Conservation (phyloP, 345 rosid genomes). For the Lepidium didymum region DNA sequence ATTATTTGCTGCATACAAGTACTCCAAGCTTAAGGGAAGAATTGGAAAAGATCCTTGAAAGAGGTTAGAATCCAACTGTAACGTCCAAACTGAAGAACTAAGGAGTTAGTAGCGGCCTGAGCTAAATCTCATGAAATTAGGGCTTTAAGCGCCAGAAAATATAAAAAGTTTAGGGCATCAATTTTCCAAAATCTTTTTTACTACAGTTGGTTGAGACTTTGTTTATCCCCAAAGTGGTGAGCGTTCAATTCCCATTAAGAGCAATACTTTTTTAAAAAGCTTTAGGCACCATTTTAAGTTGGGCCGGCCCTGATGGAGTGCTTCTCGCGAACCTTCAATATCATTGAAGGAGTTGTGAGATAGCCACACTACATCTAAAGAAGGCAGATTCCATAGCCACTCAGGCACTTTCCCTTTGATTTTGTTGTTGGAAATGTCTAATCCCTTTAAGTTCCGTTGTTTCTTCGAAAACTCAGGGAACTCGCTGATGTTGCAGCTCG, state of each 20-base stretch:
- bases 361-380: neutral
- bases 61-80: neutral
- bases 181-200: too few relatives aligned
- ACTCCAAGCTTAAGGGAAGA: neutral
- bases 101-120: neutral
- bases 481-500: neutral
- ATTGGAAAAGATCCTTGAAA: neutral
- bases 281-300: too few relatives aligned
- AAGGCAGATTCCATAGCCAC: neutral
- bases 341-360: too few relatives aligned
- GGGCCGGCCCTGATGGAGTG: too few relatives aligned
- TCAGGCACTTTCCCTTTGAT: neutral
- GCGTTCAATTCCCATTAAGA: too few relatives aligned
- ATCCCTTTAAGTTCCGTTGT: neutral
- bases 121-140: too few relatives aligned
- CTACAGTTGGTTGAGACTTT: too few relatives aligned
- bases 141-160: too few relatives aligned
- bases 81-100: neutral
- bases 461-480: neutral
- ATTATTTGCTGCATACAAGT: conserved; percentile 14
- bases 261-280: too few relatives aligned
- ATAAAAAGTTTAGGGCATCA: too few relatives aligned
- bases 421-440: neutral
- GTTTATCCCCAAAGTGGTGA: too few relatives aligned
- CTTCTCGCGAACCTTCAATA: too few relatives aligned